phyloP scores from a whole-genome alignment of 1,139 yeast species.

The Pichia sp. region DNA sequence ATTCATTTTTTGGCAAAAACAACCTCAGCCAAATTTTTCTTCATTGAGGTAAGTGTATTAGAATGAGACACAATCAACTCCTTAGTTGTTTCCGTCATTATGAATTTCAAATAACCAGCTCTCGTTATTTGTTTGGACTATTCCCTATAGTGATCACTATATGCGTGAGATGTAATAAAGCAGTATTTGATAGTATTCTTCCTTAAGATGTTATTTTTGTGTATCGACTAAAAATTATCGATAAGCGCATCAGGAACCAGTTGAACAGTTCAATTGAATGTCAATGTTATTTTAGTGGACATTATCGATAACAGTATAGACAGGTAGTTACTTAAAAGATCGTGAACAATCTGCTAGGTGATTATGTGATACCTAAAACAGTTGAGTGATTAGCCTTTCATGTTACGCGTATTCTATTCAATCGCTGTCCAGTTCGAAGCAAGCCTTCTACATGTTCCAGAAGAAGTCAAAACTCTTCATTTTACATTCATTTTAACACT shows the following conservation, averaged over 20 bases:
- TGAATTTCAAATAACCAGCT: background rate
- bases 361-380: too few species aligned
- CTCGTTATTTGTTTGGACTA: background rate
- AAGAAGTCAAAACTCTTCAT: too few species aligned
- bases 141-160: conserved; percentile 20
- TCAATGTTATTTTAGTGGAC: conserved; percentile 6
- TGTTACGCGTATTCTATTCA: background rate
- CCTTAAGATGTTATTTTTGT: background rate
- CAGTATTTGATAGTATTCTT: conserved; percentile 11
- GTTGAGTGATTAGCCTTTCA: background rate
- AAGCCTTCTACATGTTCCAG: too few species aligned
- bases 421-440: too few species aligned
- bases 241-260: conserved; percentile 17
- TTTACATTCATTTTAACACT: too few species aligned
- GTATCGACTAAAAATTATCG: conserved; percentile 17
- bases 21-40: background rate
- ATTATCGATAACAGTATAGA: background rate
- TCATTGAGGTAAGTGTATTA: background rate
- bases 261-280: conserved; percentile 18
- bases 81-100: conserved; percentile 12
- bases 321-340: too few species aligned
- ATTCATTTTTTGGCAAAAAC: conserved; percentile 3
- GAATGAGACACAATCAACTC: conserved; percentile 4
- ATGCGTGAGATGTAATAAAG: conserved; percentile 22
- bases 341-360: too few species aligned